Base-by-base conservation (phyloP, 2,329 filamentous ascomycete species). In the Incumbomyces lentus region DNA sequence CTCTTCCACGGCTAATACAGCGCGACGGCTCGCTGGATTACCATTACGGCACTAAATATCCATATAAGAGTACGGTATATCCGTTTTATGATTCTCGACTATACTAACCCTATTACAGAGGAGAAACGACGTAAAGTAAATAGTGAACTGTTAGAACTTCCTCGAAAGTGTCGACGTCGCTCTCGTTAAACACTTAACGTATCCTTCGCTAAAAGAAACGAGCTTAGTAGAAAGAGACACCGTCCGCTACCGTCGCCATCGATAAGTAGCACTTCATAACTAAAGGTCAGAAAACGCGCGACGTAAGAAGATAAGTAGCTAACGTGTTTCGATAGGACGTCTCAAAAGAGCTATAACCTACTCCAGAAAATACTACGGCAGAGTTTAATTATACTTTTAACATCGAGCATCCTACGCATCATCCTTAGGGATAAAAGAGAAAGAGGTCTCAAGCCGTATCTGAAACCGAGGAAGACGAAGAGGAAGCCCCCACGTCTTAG, bases 331-430 rank as follows among this genome's bases (percentile, higher is more conserved):
- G 26, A 42, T n/a, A 26, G 32, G 26, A 42, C 40, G 31, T 32
- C 32, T 17, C 40, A 29, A 30, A 42, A 42, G 30, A 32, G 40
- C 32, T 26, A 26, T 26, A 42, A 42, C 18, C 40, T 42, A 26
- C 40, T 14, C 40, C 40, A 30, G 40, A 42, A 13, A 17, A 4
- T 42, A 14, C 22, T 42, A 30, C 14, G 14, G 40, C 40, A 42
- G 40, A 16, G 7, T 33, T 32, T 7, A 30, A 17, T 33, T 42
- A 3, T 17, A 7, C 40, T 16, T 13, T 42, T 14, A 17, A 17
- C 30, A 26, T 42, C 40, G 40, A 33, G 22, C 29, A 14, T 14
- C 18, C 40, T 42, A 42, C 40, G 30, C 40, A 19, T 17, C 40
- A 42, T 8, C 40, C 18, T 16, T 26, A 33, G 33, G 40, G 40